A percentile compares a stretch with the other conserved stretches of the same genome.
Evolutionary conservation across 345 rosid species (phyloP).

Genomic region (Salix koriyanagi): DNA sequence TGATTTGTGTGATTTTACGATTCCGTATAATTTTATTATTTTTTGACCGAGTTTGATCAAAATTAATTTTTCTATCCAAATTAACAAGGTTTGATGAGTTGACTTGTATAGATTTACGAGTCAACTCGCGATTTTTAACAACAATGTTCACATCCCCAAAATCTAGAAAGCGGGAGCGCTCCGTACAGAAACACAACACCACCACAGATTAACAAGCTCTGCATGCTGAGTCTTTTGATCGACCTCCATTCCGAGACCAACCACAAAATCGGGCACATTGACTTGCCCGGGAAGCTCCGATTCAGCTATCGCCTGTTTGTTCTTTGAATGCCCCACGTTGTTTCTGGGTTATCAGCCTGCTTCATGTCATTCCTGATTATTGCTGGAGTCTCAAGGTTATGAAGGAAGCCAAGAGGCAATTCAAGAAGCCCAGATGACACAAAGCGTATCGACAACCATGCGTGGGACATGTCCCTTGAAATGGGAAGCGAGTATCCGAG

Average conservation of each 20-base stretch:
- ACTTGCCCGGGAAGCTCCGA: slow-evolving; percentile 75
- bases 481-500: slow-evolving; percentile 61
- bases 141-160: no score
- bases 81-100: no score
- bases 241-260: slow-evolving; percentile 65
- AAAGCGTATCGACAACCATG: slow-evolving; percentile 31
- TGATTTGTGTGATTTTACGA: no score
- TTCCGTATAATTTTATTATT: no score
- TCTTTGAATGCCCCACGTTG: slow-evolving; percentile 64
- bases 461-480: slow-evolving; percentile 41
- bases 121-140: no score
- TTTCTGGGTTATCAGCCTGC: slow-evolving; percentile 29
- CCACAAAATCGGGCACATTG: slow-evolving; percentile 59
- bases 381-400: slow-evolving; percentile 63
- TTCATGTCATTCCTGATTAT: slow-evolving; percentile 48
- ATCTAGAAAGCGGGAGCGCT: no score
- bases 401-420: slow-evolving; percentile 44
- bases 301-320: slow-evolving; percentile 55
- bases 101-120: no score
- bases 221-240: slow-evolving; percentile 53
- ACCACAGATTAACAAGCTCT: slow-evolving; percentile 60
- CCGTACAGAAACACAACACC: no score
- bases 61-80: no score
- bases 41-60: no score
- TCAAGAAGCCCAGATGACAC: slow-evolving; percentile 51